Percentiles rank a stretch among this genome's conserved stretches.
Evolutionary conservation across 768 basidiomycete species (phyloP).

Genomic region (Mycena haematopus): DNA sequence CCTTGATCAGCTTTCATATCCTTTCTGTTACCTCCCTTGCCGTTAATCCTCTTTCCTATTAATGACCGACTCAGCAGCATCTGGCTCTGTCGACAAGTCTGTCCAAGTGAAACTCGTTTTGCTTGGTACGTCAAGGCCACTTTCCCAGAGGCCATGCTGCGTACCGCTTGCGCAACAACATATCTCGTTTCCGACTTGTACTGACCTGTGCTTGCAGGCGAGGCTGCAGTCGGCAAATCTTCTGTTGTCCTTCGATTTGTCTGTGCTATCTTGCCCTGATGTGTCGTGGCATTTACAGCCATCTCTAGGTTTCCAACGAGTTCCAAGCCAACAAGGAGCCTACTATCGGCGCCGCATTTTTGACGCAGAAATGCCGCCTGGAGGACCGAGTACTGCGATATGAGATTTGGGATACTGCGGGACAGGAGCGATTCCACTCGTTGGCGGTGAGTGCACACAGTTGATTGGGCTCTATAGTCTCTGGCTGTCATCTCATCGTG

Average conservation of each 20-base stretch:
- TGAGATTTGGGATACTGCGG: slow-evolving; percentile 98
- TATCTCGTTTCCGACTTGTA: slow-evolving; percentile 13
- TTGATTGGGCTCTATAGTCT: not conserved
- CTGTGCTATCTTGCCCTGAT: slow-evolving; percentile 38
- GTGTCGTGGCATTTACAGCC: slow-evolving; percentile 27
- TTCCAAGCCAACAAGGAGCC: slow-evolving; percentile 99
- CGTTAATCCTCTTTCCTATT: slow-evolving; percentile 23
- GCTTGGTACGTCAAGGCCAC: slow-evolving; percentile 65
- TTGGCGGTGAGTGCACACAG: slow-evolving; percentile 71
- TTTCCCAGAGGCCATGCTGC: slow-evolving; percentile 18
- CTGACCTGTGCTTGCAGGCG: slow-evolving; percentile 61
- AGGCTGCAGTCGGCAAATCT: slow-evolving; percentile 98
- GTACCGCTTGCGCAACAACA: slow-evolving; percentile 14
- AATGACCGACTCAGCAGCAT: slow-evolving; percentile 72
- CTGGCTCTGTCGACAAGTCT: slow-evolving; percentile 83
- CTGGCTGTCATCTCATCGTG: slow-evolving; percentile 22
- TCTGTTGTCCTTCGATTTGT: slow-evolving; percentile 98
- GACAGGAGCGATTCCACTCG: slow-evolving; percentile 97
- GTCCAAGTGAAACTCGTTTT: slow-evolving; percentile 98
- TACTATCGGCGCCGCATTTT: slow-evolving; percentile 95
- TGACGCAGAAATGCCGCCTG: slow-evolving; percentile 93
- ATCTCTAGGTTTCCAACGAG: slow-evolving; percentile 85
- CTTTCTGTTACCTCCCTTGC: slow-evolving; percentile 18
- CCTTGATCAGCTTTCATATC: slow-evolving; percentile 23
- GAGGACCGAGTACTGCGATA: slow-evolving; percentile 94